A percentile compares a stretch with the other conserved stretches of the same genome.
Evolutionary conservation across 1,284 basidiomycete genomes (phyloP).

Genomic region (Entoloma clypeatum): DNA sequence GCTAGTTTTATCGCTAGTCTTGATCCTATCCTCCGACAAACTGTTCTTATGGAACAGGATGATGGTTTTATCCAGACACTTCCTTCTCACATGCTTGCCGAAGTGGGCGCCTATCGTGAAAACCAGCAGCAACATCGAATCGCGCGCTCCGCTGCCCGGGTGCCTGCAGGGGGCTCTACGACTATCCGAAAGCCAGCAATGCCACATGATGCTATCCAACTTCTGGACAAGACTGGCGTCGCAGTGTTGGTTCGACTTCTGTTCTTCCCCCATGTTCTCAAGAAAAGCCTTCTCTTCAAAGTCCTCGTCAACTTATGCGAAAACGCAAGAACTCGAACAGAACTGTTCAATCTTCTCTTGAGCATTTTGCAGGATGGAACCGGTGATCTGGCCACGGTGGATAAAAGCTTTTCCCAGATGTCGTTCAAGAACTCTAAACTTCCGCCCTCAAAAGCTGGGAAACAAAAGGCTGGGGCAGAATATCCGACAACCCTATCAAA

Average conservation of each 20-base stretch:
- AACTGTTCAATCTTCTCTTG: constrained; percentile 90
- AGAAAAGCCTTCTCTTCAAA: constrained; percentile 83
- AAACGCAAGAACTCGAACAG: constrained; percentile 87
- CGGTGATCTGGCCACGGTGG: constrained; percentile 87
- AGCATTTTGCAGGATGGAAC: constrained; percentile 94
- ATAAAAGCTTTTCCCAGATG: constrained; percentile 93
- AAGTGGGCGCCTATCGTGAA: constrained; percentile 68
- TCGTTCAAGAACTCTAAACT: constrained; percentile 69
- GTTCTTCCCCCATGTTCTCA: constrained; percentile 93
- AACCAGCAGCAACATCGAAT: constrained; percentile 38
- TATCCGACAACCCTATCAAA: constrained; percentile 50
- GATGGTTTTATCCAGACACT: constrained; percentile 78
- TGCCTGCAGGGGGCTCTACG: constrained; percentile 30
- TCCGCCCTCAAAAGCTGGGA: constrained; percentile 68
- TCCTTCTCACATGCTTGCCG: constrained; percentile 80
- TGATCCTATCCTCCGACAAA: constrained; percentile 81
- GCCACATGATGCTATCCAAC: constrained; percentile 86
- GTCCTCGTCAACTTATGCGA: constrained; percentile 95
- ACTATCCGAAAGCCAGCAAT: constrained; percentile 47
- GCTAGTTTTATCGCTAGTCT: constrained; percentile 86
- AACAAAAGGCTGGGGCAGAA: constrained; percentile 59
- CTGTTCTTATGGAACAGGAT: constrained; percentile 84
- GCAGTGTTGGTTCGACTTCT: constrained; percentile 89
- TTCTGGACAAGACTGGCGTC: constrained; percentile 89
- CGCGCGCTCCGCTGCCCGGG: constrained; percentile 35